A percentile compares a stretch with the other conserved stretches of the same genome.
These are phyloP conservation scores for Fraxinus pennsylvanica DNA, from an alignment of 257 asterid genomes.

Conservation along the genomic window DNA sequence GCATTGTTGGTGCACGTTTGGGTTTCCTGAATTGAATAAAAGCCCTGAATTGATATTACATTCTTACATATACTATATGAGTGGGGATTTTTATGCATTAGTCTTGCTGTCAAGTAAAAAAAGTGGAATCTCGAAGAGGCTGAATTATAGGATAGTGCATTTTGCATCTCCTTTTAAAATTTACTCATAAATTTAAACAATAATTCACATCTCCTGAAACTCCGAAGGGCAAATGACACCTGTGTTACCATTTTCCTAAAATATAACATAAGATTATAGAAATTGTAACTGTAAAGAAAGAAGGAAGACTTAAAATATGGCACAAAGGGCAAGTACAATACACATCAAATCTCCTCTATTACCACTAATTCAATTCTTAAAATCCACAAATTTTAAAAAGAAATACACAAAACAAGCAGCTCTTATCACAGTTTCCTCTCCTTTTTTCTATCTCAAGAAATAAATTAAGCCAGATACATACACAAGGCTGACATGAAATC, in stretches of 20 bases:
- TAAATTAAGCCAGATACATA: slow-evolving; percentile 48
- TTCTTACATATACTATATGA: too few species aligned
- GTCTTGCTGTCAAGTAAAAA: too few species aligned
- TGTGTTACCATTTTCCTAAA: background rate
- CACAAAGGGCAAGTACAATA: slow-evolving; percentile 33
- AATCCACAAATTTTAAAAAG: slow-evolving; percentile 32
- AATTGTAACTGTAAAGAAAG: background rate
- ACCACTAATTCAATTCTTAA: slow-evolving; percentile 52
- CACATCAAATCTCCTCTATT: slow-evolving; percentile 50
- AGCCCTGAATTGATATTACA: too few species aligned
- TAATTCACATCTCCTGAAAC: background rate
- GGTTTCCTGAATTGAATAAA: too few species aligned
- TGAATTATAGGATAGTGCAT: too few species aligned
- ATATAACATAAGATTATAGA: background rate
- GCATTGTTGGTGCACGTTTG: too few species aligned
- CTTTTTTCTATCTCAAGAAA: slow-evolving; percentile 37
- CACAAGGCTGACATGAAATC: slow-evolving; percentile 45
- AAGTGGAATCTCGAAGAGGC: too few species aligned
- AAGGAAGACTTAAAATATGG: background rate
- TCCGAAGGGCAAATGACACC: background rate
- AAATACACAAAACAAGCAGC: slow-evolving; percentile 40
- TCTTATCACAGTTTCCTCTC: slow-evolving; percentile 35
- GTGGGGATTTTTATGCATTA: too few species aligned
- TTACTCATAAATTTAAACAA: too few species aligned
- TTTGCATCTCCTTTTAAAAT: too few species aligned